Evolutionary conservation across 176 grass and related monocot species (phyloP).

Genomic region (Cenchrus americanus): DNA sequence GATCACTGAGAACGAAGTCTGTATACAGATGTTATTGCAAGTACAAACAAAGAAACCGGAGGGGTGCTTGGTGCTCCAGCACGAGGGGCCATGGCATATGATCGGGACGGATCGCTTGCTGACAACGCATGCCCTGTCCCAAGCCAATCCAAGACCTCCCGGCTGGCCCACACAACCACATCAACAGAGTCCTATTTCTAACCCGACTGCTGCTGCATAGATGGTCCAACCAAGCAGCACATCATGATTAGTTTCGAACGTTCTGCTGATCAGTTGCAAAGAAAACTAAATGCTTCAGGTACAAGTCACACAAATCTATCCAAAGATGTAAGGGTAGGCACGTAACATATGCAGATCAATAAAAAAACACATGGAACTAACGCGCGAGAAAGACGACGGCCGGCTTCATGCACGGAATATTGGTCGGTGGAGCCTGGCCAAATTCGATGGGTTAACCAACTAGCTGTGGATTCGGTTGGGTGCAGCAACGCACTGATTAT

Average conservation of each 20-base stretch:
- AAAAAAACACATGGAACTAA: conserved; percentile 9
- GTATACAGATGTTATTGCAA: neutral
- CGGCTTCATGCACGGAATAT: neutral
- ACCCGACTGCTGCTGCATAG: neutral
- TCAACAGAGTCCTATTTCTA: neutral
- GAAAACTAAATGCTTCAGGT: conserved; percentile 39
- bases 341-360: neutral
- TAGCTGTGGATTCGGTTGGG: conserved; percentile 32
- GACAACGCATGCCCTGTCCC: conserved; percentile 5
- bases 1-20: neutral
- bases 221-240: neutral
- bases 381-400: neutral
- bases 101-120: conserved; percentile 9
- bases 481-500: conserved; percentile 3
- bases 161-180: neutral
- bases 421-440: conserved; percentile 31
- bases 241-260: conserved; percentile 13
- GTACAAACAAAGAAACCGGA: neutral
- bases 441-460: conserved; percentile 7
- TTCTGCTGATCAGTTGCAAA: neutral
- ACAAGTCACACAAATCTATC: conserved; percentile 22
- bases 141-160: neutral
- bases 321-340: neutral
- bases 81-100: neutral
- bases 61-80: conserved; percentile 7